Percentiles rank a stretch among this genome's conserved stretches.
These are phyloP conservation scores for Guyanaporus albipodus DNA, from an alignment of 768 basidiomycete genomes.

Conservation along the genomic window DNA sequence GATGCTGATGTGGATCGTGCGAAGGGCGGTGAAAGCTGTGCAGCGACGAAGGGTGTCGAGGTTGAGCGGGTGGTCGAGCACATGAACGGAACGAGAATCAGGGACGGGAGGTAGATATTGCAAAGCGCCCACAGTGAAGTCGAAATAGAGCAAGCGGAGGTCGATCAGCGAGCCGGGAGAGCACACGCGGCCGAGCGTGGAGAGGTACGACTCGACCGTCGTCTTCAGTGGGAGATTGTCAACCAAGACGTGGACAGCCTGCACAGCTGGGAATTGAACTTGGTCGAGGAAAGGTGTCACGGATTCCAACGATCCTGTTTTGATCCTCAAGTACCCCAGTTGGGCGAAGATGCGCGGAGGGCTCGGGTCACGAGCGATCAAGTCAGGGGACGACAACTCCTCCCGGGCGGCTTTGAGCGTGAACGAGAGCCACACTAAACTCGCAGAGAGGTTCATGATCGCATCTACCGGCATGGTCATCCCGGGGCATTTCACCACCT, in stretches of 20 bases:
- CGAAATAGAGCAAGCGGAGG: too few species aligned
- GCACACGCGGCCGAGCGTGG: too few species aligned
- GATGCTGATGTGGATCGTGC: slow-evolving; percentile 1
- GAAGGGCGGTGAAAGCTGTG: not conserved
- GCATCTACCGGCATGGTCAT: not conserved
- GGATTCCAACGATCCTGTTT: not conserved
- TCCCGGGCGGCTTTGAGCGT: not conserved
- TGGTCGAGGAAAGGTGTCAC: not conserved
- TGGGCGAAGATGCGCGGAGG: not conserved
- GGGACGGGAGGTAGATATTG: not conserved
- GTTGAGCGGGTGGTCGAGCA: not conserved
- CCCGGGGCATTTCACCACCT: not conserved
- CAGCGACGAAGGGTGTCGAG: not conserved
- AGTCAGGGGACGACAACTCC: too few species aligned
- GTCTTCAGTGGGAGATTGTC: not conserved
- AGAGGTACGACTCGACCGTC: not conserved
- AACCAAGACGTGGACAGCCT: not conserved
- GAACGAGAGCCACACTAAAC: not conserved
- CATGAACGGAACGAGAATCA: not conserved
- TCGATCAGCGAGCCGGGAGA: too few species aligned
- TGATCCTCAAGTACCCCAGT: slow-evolving; percentile 1
- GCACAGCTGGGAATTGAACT: not conserved
- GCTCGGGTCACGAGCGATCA: not conserved
- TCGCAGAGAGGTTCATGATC: not conserved
- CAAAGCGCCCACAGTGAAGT: not conserved